These are phyloP conservation scores for Aspergillus uvarum DNA, from an alignment of 2,329 filamentous ascomycete genomes.

Conservation along the genomic window DNA sequence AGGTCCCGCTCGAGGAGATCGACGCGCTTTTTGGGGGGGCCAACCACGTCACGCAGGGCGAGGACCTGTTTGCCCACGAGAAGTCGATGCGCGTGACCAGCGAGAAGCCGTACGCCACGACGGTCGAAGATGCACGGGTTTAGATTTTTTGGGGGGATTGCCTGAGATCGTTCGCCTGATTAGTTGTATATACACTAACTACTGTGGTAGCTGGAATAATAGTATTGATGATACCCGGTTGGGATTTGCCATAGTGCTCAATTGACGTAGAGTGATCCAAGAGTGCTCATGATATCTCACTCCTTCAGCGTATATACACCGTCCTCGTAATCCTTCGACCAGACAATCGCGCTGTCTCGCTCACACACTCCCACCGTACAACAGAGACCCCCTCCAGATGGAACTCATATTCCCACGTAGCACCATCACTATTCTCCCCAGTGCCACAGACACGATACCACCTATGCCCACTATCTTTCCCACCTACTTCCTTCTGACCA, in stretches of 20 bases:
- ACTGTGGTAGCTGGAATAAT: background rate
- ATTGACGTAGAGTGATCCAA: no score
- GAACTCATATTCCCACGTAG: conserved; percentile 24
- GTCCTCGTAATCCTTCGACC: background rate
- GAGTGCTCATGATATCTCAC: no score
- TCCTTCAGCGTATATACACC: background rate
- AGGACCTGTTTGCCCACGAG: conserved; percentile 29
- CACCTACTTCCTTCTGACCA: background rate
- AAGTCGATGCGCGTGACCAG: conserved; percentile 20
- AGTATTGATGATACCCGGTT: background rate
- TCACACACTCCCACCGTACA: conserved; percentile 24
- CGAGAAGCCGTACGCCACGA: conserved; percentile 19
- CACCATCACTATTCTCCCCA: background rate
- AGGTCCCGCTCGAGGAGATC: conserved; percentile 40
- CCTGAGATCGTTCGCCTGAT: background rate
- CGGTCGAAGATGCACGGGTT: conserved; percentile 22
- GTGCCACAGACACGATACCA: conserved; percentile 19
- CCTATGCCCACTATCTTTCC: background rate
- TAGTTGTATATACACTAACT: background rate
- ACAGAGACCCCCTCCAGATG: conserved; percentile 30
- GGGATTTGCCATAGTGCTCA: no score
- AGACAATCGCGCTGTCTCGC: background rate
- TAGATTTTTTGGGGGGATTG: background rate
- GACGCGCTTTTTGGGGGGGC: conserved; percentile 39
- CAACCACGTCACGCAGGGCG: conserved; percentile 38